Base-by-base conservation (phyloP, 2,329 filamentous ascomycete species). In the Aspergillus ustus region DNA sequence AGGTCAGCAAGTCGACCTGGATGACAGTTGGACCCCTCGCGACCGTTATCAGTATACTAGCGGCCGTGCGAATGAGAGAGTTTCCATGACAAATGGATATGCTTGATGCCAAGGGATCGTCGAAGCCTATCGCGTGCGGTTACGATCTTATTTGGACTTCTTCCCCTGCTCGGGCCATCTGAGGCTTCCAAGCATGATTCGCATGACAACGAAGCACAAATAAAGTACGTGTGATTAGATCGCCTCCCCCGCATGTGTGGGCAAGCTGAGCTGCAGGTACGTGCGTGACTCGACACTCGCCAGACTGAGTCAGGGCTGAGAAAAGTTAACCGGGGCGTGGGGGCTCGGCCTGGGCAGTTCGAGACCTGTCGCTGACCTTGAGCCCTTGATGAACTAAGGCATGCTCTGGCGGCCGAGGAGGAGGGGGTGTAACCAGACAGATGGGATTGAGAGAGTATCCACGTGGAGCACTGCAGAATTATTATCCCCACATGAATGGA, bases 81-180 rank as follows among this genome's bases (percentile, higher is more conserved):
- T 58, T 58, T 58, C 55, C 25, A 58, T 58, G 55, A 58, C 55
- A 58, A 22, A 58, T 45, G 25, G 55, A 58, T 22, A 34, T 28
- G 34, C 15, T 19, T 37, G 34, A 58, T 52, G 55, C 55, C 55
- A 58, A 58, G 55, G 19, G 55, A 58, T 58, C 55, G 48, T n/a
- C 55, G 48, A 58, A 58, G 55, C 55, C 48, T 58, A 58, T 58
- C 55, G 55, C 55, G 22, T 52, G 25, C 43, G 19, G 37, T 49
- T 37, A 22, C 48, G 34, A 34, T 58, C 55, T 58, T 58, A 58
- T 52, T 58, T 58, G 37, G n/a, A 58, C 48, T 52, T 58, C 55
- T 52, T 5, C 22, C 20, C 15, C 17, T 53, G 13, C 34, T 15
- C 19, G 17, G 20, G 20, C 9, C 20, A 11, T n/a, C 17, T 22